These are phyloP conservation scores for Soucietia sequanensis DNA, from an alignment of 805 yeast species.

Conservation along the genomic window DNA sequence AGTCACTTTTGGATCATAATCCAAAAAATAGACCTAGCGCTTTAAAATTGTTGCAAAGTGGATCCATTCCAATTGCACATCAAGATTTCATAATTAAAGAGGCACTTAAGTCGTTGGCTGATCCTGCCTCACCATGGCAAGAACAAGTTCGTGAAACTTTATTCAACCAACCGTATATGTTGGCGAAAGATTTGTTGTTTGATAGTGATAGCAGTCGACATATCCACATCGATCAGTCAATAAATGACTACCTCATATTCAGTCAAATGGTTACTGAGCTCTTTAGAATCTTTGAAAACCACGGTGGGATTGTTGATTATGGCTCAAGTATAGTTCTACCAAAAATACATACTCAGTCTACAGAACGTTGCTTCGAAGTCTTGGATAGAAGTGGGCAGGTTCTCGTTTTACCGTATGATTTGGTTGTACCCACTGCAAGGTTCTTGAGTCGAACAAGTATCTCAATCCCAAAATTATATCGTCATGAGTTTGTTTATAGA, in stretches of 20 bases:
- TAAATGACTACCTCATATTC: conserved; percentile 53
- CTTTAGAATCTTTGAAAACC: conserved; percentile 62
- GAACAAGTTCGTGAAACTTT: conserved; percentile 85
- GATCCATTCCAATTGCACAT: conserved; percentile 81
- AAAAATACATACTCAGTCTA: conserved; percentile 63
- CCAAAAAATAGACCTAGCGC: conserved; percentile 84
- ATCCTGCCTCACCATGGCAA: conserved; percentile 93
- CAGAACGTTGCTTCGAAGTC: conserved; percentile 72
- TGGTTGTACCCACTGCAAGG: conserved; percentile 88
- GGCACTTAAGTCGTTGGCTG: conserved; percentile 79
- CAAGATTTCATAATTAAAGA: conserved; percentile 89
- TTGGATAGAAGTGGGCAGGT: conserved; percentile 86
- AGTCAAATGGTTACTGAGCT: conserved; percentile 61
- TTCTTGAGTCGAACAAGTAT: conserved; percentile 63
- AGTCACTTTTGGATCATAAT: conserved; percentile 69
- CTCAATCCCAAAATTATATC: conserved; percentile 57
- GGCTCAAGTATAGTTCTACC: conserved; percentile 73
- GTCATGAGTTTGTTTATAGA: conserved; percentile 81
- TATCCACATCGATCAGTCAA: conserved; percentile 23
- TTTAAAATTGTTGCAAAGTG: conserved; percentile 68
- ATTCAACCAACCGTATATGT: conserved; percentile 79
- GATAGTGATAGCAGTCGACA: conserved; percentile 43
- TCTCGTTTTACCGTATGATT: conserved; percentile 83
- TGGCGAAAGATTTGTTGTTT: conserved; percentile 81
- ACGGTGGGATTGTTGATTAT: conserved; percentile 84